Evolutionary conservation across 2,329 filamentous ascomycete species (phyloP), one percentile per base, ranked within the genome.

Genomic region (Colletotrichum sidae): DNA sequence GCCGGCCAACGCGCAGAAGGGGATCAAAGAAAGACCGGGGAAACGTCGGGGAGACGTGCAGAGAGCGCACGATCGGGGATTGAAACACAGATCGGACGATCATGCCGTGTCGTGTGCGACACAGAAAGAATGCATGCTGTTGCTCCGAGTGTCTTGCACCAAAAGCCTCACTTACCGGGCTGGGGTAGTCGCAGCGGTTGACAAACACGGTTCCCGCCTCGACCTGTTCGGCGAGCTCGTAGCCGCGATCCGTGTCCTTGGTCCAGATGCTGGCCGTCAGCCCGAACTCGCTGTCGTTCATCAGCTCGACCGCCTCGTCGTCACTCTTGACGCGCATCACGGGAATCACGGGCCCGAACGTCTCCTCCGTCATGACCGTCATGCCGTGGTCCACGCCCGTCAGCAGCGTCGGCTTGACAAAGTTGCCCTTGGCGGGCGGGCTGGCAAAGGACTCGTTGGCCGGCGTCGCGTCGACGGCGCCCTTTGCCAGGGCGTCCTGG

Each of bases 181-280:
- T 93, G 52, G 95, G 95, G 77, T 88, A 98, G 78, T 98, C 95
- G 74, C 92, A 94, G 72, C 95, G 88, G 78, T 98, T 98, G 72
- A 98, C 92, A 80, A 97, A 98, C 53, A 97, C 94, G 2, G 95
- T 98, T 46, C 95, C 95, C 50, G 95, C 94, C 76, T 97, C 94
- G 52, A 98, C 88, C 55, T 90, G 84, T 60, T 96, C 90, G 44
- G 91, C 88, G 56, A 98, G 84, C 75, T 92, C 86, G 71, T 94
- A 89, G 13, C 91, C 95, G 74, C 85, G 90, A 50, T 82, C 84
- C 2, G 89, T 88, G 74, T 98, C 93, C 78, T 96, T 96, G 63
- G 94, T 97, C 95, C 95, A 98, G 72, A 98, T 94, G 73, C 93
- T 97, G n/a, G 94, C 95, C 4, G 95, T 97, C 67, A 98, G 84